Percentiles rank a stretch among this genome's conserved stretches.
Conservation (phyloP, 1,139 yeast genomes). For the Suhomyces panamericanus region DNA sequence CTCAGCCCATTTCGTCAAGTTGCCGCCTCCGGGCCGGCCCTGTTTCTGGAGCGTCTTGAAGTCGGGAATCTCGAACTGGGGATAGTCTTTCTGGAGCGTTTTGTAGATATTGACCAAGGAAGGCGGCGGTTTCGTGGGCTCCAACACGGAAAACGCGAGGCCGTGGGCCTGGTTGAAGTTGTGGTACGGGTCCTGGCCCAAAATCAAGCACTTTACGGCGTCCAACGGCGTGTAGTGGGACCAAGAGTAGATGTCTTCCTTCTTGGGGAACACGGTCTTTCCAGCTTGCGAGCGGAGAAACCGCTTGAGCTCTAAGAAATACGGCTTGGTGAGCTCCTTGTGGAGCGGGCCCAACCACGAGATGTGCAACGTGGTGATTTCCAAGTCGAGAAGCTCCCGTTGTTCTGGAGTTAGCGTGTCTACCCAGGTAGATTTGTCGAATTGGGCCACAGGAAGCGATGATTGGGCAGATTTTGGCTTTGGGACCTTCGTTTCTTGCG, state of each 20-base stretch:
- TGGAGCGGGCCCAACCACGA: slow-evolving; percentile 76
- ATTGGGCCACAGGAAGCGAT: slow-evolving; percentile 26
- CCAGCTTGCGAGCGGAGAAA: slow-evolving; percentile 48
- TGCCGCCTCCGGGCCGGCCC: slow-evolving; percentile 54
- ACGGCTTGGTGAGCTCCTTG: slow-evolving; percentile 78
- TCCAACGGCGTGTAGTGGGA: slow-evolving; percentile 80
- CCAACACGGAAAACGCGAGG: slow-evolving; percentile 84
- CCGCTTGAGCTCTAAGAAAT: slow-evolving; percentile 70
- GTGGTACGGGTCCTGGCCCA: slow-evolving; percentile 98
- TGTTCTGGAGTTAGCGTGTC: slow-evolving; percentile 53
- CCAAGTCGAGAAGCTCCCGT: slow-evolving; percentile 58
- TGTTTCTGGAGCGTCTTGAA: slow-evolving; percentile 29
- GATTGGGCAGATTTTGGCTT: not conserved
- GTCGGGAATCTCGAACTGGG: slow-evolving; percentile 62
- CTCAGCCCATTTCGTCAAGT: slow-evolving; percentile 79
- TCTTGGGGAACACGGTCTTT: slow-evolving; percentile 73
- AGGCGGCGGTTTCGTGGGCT: slow-evolving; percentile 88
- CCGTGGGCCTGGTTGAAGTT: slow-evolving; percentile 95
- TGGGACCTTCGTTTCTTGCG: not conserved
- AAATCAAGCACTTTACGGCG: slow-evolving; percentile 69
- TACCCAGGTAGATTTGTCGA: slow-evolving; percentile 55
- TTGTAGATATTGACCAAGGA: slow-evolving; percentile 86
- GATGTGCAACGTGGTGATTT: slow-evolving; percentile 66
- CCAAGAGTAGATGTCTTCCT: slow-evolving; percentile 86
- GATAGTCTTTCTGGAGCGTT: slow-evolving; percentile 69